These are phyloP conservation scores for Rhodotorula sp. DNA, from an alignment of 1,284 basidiomycete genomes.

Conservation along the genomic window DNA sequence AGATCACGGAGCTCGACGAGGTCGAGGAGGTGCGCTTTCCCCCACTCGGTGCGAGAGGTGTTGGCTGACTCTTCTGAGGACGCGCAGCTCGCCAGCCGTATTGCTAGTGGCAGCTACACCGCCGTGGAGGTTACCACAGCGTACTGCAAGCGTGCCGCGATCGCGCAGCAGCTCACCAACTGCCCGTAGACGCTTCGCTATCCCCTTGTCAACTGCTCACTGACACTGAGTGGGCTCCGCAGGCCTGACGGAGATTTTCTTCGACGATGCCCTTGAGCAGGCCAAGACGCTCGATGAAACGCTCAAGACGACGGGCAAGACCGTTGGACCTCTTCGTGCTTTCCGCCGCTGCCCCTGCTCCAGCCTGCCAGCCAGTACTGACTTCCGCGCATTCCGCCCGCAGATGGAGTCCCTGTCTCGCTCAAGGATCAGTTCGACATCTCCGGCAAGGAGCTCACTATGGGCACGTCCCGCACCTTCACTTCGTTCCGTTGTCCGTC, in stretches of 20 bases:
- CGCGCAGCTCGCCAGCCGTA: constrained; percentile 46
- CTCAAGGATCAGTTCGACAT: constrained; percentile 59
- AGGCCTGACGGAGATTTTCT: constrained; percentile 29
- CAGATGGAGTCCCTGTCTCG: constrained; percentile 56
- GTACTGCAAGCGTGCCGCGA: constrained; percentile 49
- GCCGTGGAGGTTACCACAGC: constrained; percentile 48
- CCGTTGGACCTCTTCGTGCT: constrained; percentile 54
- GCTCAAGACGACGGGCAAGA: constrained; percentile 54
- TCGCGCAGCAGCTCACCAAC: constrained; percentile 49
- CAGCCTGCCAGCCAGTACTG: not conserved
- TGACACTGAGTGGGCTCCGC: no score
- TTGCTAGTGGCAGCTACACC: constrained; percentile 45
- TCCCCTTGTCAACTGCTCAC: constrained; percentile 23
- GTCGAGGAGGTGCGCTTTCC: constrained; percentile 9
- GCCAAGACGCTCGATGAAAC: constrained; percentile 64
- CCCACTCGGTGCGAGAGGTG: not conserved
- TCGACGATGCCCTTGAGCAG: constrained; percentile 59
- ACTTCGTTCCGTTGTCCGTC: not conserved
- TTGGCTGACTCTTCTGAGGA: not conserved
- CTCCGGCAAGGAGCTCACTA: constrained; percentile 12
- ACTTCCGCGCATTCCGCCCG: not conserved
- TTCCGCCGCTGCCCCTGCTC: not conserved
- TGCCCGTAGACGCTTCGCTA: constrained; percentile 13
- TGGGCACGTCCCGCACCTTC: not conserved
- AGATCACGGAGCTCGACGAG: constrained; percentile 37